These are phyloP conservation scores for Microsporum canis DNA, from an alignment of 2,329 filamentous ascomycete genomes.

Conservation along the genomic window DNA sequence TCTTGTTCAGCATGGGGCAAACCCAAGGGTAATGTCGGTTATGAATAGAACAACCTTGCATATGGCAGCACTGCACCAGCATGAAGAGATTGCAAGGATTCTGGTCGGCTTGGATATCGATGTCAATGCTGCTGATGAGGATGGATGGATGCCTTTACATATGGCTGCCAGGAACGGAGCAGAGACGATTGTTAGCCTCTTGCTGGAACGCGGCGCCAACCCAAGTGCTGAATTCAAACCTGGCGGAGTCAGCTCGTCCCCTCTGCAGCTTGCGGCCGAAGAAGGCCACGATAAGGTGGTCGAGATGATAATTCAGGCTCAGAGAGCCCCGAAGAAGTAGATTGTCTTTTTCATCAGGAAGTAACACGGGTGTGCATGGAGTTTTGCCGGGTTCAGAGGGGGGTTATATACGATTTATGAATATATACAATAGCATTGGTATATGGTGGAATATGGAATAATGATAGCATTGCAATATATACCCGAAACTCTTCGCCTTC, in stretches of 20 bases:
- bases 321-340: background rate
- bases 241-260: background rate
- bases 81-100: background rate
- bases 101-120: background rate
- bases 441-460: background rate
- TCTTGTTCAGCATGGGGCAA: constrained; percentile 25
- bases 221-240: background rate
- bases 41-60: background rate
- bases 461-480: background rate
- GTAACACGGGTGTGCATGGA: too few relatives aligned
- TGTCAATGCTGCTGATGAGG: background rate
- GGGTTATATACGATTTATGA: background rate
- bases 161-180: background rate
- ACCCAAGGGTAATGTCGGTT: constrained; percentile 1
- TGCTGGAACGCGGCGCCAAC: constrained; percentile 4
- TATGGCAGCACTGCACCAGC: background rate
- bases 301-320: constrained; percentile 3
- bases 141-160: constrained; percentile 7
- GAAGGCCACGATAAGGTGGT: constrained; percentile 2
- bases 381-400: too few relatives aligned
- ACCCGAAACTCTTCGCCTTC: background rate
- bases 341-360: background rate
- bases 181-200: background rate
- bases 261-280: constrained; percentile 1
- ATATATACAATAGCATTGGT: background rate